Evolutionary conservation across 441 rosid species (phyloP).

Genomic region (Theobroma grandiflorum): DNA sequence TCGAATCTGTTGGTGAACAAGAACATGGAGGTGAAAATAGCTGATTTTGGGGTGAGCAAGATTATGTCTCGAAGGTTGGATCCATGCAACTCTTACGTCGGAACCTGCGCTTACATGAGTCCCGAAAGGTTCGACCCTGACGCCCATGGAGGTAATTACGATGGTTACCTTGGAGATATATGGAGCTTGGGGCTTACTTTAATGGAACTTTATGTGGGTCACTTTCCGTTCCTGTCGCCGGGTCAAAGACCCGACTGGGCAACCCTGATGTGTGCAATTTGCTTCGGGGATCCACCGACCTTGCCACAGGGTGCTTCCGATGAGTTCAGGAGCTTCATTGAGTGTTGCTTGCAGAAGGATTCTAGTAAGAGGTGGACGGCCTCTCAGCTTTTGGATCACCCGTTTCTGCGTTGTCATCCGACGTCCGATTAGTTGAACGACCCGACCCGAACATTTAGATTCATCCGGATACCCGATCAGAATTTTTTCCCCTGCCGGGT

Average conservation of each 20-base stretch:
- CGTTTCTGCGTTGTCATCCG: conserved; percentile 47
- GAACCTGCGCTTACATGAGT: conserved; percentile 97
- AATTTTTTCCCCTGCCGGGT: neutral
- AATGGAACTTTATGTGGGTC: conserved; percentile 80
- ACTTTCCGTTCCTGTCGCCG: conserved; percentile 68
- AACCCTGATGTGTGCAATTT: conserved; percentile 90
- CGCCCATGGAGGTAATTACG: conserved; percentile 64
- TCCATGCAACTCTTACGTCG: conserved; percentile 85
- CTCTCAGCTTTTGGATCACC: conserved; percentile 68
- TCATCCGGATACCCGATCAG: neutral
- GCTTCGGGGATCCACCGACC: conserved; percentile 86
- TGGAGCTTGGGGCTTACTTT: conserved; percentile 93
- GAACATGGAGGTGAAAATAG: conserved; percentile 73
- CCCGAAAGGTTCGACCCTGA: conserved; percentile 93
- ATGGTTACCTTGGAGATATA: conserved; percentile 83
- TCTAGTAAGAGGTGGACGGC: conserved; percentile 76
- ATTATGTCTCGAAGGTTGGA: conserved; percentile 74
- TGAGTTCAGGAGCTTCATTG: conserved; percentile 71
- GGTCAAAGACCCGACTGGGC: conserved; percentile 99
- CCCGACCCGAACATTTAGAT: neutral
- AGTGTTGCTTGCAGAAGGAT: conserved; percentile 84
- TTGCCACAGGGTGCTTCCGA: conserved; percentile 67
- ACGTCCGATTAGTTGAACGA: neutral
- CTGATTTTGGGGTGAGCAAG: conserved; percentile 92
- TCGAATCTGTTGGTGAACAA: conserved; percentile 75